Evolutionary conservation across 768 basidiomycete genomes (phyloP).

Genomic region (Gymnopilus dilepis): DNA sequence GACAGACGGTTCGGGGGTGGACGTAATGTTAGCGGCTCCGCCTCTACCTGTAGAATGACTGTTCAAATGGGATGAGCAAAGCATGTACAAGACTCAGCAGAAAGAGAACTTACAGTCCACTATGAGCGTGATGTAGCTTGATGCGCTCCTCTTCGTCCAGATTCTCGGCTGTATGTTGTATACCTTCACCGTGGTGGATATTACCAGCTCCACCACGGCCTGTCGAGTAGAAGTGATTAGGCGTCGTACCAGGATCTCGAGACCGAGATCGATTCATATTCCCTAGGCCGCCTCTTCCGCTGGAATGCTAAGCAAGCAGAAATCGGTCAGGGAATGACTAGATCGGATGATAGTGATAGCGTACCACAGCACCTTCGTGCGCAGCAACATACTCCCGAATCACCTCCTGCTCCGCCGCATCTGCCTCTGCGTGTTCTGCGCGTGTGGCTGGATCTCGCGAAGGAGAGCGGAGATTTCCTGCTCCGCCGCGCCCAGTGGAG

Average conservation of each 20-base stretch:
- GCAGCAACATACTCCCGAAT: constrained; percentile 40
- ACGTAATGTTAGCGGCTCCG: constrained; percentile 64
- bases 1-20: constrained; percentile 39
- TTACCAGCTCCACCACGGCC: constrained; percentile 75
- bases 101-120: constrained; percentile 47
- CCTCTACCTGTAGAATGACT: constrained; percentile 76
- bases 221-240: constrained; percentile 42
- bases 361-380: constrained; percentile 39
- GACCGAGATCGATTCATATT: constrained; percentile 58
- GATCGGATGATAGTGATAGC: constrained; percentile 23
- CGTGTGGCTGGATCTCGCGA: constrained; percentile 52
- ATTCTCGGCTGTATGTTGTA: constrained; percentile 23
- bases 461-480: constrained; percentile 84
- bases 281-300: constrained; percentile 69
- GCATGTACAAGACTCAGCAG: too few relatives aligned
- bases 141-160: constrained; percentile 34
- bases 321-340: neutral
- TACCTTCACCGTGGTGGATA: constrained; percentile 38
- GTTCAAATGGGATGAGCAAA: too few relatives aligned
- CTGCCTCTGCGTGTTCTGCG: constrained; percentile 15
- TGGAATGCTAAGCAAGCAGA: constrained; percentile 48
- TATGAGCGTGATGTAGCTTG: constrained; percentile 18
- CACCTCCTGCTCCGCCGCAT: constrained; percentile 48
- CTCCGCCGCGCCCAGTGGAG: constrained; percentile 80
- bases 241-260: constrained; percentile 20